Base-by-base conservation (phyloP, 306 rosid genomes). In the Begonia fuchsioides region DNA sequence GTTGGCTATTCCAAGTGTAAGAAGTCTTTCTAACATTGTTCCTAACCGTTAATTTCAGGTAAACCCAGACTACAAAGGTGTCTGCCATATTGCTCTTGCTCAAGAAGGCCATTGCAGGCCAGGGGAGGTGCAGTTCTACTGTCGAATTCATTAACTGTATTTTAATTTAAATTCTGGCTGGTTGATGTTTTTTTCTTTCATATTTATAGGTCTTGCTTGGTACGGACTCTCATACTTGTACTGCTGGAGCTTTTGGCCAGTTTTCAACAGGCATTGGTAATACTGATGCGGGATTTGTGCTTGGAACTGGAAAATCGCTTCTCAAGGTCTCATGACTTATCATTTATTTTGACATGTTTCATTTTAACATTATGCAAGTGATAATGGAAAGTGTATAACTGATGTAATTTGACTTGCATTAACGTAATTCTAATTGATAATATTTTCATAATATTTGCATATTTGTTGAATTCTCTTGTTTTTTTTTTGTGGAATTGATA, bases 81-180 rank as follows among this genome's bases (percentile, higher is more conserved):
- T 88, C 40, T 88, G 96, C 67, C 96, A 88, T 38, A 7, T 88
- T 46, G 96, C 95, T 49, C 93, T 88, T 76, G 96, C 96, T 38
- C 96, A 88, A 78, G 96, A 88, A 81, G 96, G 96, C 69, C 96
- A 88, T 63, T 80, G 93, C 60, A 80, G 96, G 76, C 96, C 96
- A 11, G 96, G 96, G 69, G 96, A 88, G 96, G 96, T 77, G 63
- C 18, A 60, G 41, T 49, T 39, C 43, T 51, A 10, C 32, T 9
- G 50, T 43, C 20, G 12, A 10, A 12, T 49, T 59, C 47, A 20
- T 16, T 16, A 11, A 3, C 11, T 59, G 44, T 20, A 38, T 18
- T 39, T 40, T 52, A 18, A 12, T 45, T 59, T 39, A 16, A 8
- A 35, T 45, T 64, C 56, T 60, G 13, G 19, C 43, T 35, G 32